These are phyloP conservation scores for Sclerotinia spermophila DNA, from an alignment of 2,329 filamentous ascomycete genomes.

Conservation along the genomic window DNA sequence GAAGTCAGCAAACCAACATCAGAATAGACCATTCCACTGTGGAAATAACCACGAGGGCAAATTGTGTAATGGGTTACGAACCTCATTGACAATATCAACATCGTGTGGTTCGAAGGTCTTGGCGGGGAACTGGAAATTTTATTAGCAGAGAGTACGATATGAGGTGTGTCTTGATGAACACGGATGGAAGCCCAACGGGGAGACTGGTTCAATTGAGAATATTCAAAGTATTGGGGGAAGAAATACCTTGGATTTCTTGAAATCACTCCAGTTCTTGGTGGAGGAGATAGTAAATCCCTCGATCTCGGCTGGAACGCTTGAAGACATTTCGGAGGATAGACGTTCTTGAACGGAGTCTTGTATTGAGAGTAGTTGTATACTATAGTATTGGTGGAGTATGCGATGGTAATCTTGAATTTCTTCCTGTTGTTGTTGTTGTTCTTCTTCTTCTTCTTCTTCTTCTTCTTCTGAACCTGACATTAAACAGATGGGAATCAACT, in stretches of 20 bases:
- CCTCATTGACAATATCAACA: conserved; percentile 79
- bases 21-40: too few species aligned
- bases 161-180: background rate
- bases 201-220: background rate
- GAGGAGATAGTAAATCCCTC: conserved; percentile 53
- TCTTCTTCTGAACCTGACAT: background rate
- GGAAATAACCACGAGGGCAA: background rate
- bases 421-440: background rate
- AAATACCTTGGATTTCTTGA: conserved; percentile 29
- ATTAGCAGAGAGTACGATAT: background rate
- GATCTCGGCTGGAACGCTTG: conserved; percentile 50
- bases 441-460: background rate
- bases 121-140: conserved; percentile 2
- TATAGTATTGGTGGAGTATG: background rate
- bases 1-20: background rate
- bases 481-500: background rate
- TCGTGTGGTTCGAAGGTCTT: conserved; percentile 85
- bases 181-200: too few species aligned
- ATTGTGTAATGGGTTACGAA: background rate
- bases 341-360: background rate
- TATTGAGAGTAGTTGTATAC: background rate
- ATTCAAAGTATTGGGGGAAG: too few species aligned
- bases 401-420: background rate
- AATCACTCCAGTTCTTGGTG: conserved; percentile 30
- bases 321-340: background rate